Percentiles rank a stretch among this genome's conserved stretches.
Evolutionary conservation across 139 green algal genomes (phyloP).

Genomic region (Chlamydomonas eustigma): DNA sequence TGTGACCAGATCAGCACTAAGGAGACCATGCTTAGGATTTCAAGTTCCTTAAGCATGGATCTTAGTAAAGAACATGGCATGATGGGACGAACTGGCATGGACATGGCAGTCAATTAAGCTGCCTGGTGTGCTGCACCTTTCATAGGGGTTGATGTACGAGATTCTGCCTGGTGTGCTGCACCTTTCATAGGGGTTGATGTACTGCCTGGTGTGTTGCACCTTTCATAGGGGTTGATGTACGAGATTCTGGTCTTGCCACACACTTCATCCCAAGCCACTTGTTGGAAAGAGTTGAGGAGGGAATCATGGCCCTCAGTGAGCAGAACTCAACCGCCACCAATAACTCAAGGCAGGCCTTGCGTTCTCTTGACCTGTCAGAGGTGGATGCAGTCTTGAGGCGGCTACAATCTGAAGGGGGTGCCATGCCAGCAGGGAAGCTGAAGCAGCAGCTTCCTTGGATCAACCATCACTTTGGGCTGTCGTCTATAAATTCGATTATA

Average conservation of each 20-base stretch:
- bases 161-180: conserved; percentile 68
- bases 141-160: conserved; percentile 59
- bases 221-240: conserved; percentile 56
- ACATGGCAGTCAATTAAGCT: too few species aligned
- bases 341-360: neutral
- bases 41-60: too few species aligned
- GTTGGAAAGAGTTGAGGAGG: conserved; percentile 43
- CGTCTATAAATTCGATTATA: neutral
- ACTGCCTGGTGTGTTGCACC: neutral
- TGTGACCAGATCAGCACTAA: too few species aligned
- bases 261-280: conserved; percentile 68
- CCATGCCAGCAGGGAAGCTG: neutral
- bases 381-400: neutral
- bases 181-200: conserved; percentile 70
- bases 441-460: neutral
- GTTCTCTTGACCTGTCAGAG: neutral
- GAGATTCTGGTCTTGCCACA: conserved; percentile 73
- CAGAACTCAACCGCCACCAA: neutral
- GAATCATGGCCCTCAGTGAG: conserved; percentile 24
- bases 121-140: conserved; percentile 1
- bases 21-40: too few species aligned
- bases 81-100: too few species aligned
- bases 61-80: too few species aligned
- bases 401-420: neutral
- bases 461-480: neutral